Base-by-base conservation (phyloP, 495 filamentous ascomycete genomes). In the Annulohypoxylon maeteangense region DNA sequence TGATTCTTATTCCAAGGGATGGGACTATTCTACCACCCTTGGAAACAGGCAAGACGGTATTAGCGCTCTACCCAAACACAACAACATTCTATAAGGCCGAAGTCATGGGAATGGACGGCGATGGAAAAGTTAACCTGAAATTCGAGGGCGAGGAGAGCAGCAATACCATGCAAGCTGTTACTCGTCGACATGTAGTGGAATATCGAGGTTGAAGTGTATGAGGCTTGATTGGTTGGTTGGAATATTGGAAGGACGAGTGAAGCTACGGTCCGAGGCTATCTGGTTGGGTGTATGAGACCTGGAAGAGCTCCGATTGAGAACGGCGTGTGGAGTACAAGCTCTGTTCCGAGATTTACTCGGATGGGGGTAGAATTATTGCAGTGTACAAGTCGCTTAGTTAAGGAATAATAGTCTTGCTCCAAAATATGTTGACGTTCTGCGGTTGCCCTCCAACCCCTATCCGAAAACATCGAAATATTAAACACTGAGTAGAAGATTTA, bases 11-110 rank as follows among this genome's bases (percentile, higher is more conserved):
- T 47, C 81, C 83, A 0, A 74, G 73, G 23, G 93, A 93, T 2
- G 85, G 81, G 7, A 80, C 83, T 32, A 81, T 82, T 6, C 77
- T 97, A 48, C 84, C 88, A 1, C 87, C 91, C 10, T 94, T 95
- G 72, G 84, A 94, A 1, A 81, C 87, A 59, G 94, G 94, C 12
- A 94, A 92, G 75, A 88, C 88, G 22, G 93, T 97, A 29, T 81
- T 97, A 57, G 93, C 93, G 0, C 82, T 92, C 40, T 97, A 97
- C 75, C 93, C 93, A 0, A 91, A 93, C 62, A 99, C 96, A 8
- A 97, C 95, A 1, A 98, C 95, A 0, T 99, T 99, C 75, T 99
- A 99, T 78, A 90, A 93, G 74, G 95, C 96, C 10, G 94, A 98
- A 70, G 95, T 99, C 16, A 94, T 93, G 84, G 90, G 90, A 0